Base-by-base conservation (phyloP, 441 rosid genomes). In the Sinapis alba region DNA sequence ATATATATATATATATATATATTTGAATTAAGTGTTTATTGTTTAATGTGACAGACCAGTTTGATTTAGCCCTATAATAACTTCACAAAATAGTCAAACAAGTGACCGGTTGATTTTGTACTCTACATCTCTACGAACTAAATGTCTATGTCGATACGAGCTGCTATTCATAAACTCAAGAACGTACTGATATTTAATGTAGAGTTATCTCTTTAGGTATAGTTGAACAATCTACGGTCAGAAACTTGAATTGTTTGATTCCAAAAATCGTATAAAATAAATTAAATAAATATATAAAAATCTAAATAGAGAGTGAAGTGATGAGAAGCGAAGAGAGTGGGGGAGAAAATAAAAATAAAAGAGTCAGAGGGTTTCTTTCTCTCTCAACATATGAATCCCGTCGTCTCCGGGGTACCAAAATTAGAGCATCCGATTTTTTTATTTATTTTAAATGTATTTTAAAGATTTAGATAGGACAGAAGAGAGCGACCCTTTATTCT, bases 401-500 rank as follows among this genome's bases (percentile, higher is more conserved):
- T 83, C 83, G 76, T 86, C 85, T 82, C 76, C 88, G 93, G 89
- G 79, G 88, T 76, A 79, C 61, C 59, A 83, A 83, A 79, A 78
- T 73, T 79, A 82, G 79, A 79, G 76, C 69, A 32, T 5, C 26
- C 53, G 1, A 19, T 58, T 59, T 70, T 34, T 11, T 58, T 70
- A 21, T 23, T 24, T 2, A 57, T 56, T 23, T 56, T 3, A 12
- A 56, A 10, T 56, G 30, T 12, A 56, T 56, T 56, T 56, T 19
- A 64, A 68, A 62, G 74, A 68, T 78, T 47, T 72, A 73, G 78
- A 78, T 63, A 73, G 75, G 81, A 78, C 81, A 73, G 71, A 74
- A 81, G 83, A 79, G 84, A 71, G 75, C 71, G 75, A 83, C 78
- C 74, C 77, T 64, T 73, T 68, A 56, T 78, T 73, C 78, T 63